Base-by-base conservation (phyloP, 805 yeast genomes). In the Lipomyces kockii region DNA sequence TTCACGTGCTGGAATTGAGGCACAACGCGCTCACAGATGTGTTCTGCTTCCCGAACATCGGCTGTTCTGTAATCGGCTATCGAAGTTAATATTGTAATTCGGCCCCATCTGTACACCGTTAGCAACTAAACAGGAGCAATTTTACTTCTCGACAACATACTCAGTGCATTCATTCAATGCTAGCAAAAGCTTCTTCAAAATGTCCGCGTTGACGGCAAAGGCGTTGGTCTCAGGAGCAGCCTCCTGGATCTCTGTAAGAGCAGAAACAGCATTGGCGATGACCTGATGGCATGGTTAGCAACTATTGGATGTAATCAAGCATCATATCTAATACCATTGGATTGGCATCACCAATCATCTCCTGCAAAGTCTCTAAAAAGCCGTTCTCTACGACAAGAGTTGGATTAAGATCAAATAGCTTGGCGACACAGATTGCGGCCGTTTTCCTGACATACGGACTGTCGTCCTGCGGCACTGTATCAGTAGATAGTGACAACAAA, bases 1-100 rank as follows among this genome's bases (percentile, higher is more conserved):
- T 94, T 94, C 29, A 91, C 98, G 78, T 94, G 99, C 80, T 94
- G 99, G 75, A 94, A 85, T 80, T 95, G 98, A 14, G 99, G 98
- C 9, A 91, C 85, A 9, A 92, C 92, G 70, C 97, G 84, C 74
- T 94, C 98, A 69, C 94, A 85, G 63, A 94, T 91, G 75, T 91
- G 92, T 68, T 85, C 87, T 1, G 97, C 92, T 76, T 93, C 97
- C 17, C 83, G 81, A 1, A 80, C 76, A 58, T 83, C 85, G 1
- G 76, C 74, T 0, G 96, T 83, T 4, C 81, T 76, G 77, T 89
- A 94, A 58, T 89, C 93, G 6, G 92, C 84, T 71, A 95, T 80
- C 0, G 97, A 92, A 0, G 90, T 86, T 67, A 95, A 82, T 56
- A 95, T 90, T 1, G 98, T 86, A 71, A 95, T 90, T 75, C 99